Conservation (phyloP, 1,284 basidiomycete species). For the Agroathelia rolfsii region DNA sequence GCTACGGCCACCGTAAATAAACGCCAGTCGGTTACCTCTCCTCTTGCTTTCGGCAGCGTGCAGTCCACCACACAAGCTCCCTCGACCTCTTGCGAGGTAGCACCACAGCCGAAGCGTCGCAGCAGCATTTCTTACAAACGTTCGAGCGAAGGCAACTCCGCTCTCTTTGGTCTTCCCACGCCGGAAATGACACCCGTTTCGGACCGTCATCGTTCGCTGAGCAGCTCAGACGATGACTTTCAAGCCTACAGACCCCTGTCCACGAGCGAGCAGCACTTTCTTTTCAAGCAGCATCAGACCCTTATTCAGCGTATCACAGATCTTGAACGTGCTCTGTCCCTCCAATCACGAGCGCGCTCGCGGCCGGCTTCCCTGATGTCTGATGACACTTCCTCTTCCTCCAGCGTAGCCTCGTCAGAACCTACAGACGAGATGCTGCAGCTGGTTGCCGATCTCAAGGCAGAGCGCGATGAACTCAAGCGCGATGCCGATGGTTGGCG, state of each 20-base stretch:
- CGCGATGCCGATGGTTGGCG: conserved; percentile 71
- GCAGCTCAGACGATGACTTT: conserved; percentile 26
- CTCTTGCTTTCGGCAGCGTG: no score
- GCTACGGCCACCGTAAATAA: conserved; percentile 11
- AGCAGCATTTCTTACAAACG: conserved; percentile 68
- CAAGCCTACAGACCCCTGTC: conserved; percentile 39
- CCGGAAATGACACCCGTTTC: conserved; percentile 63
- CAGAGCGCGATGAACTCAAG: conserved; percentile 71
- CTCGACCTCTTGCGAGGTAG: conserved; percentile 4
- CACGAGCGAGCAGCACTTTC: conserved; percentile 68
- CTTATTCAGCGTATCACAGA: conserved; percentile 71
- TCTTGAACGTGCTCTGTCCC: conserved; percentile 58
- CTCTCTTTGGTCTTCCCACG: conserved; percentile 46
- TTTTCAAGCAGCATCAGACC: conserved; percentile 70
- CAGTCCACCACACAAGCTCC: not conserved
- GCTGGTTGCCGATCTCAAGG: conserved; percentile 64
- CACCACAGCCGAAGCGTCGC: conserved; percentile 21
- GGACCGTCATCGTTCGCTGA: conserved; percentile 32
- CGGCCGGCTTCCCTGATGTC: conserved; percentile 46
- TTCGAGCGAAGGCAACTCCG: conserved; percentile 30
- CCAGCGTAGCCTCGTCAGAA: conserved; percentile 24
- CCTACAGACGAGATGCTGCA: conserved; percentile 66
- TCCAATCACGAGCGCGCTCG: conserved; percentile 35
- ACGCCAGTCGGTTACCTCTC: no score
- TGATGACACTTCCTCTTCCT: conserved; percentile 26